Conservation (phyloP, 2,329 filamentous ascomycete species). For the Colletotrichum echinochloae region DNA sequence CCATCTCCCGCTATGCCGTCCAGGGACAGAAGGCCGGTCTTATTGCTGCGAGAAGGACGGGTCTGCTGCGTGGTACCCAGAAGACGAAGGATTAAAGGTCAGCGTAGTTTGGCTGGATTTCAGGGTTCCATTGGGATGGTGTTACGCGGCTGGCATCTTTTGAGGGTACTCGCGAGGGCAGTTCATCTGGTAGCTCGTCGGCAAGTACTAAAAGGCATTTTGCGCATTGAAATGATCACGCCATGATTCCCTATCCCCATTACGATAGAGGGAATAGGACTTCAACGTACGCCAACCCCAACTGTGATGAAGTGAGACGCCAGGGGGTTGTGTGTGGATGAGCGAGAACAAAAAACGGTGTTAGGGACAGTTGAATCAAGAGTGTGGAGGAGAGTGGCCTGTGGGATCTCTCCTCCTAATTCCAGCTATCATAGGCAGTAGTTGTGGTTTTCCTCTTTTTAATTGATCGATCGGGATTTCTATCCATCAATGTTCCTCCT, state of each 20-base stretch:
- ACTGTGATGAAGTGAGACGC: conserved; percentile 35
- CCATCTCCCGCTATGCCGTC: conserved; percentile 97
- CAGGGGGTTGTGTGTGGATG: conserved; percentile 29
- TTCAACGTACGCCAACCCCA: conserved; percentile 9
- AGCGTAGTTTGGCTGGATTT: conserved; percentile 58
- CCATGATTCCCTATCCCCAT: conserved; percentile 34
- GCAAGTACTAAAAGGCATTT: conserved; percentile 62
- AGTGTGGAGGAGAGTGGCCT: conserved; percentile 17
- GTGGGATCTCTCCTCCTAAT: conserved; percentile 6
- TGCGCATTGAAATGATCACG: conserved; percentile 56
- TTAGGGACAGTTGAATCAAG: conserved; percentile 20
- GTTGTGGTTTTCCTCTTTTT: conserved; percentile 20
- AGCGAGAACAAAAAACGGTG: conserved; percentile 25
- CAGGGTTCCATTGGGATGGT: conserved; percentile 72
- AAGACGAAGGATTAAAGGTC: conserved; percentile 92
- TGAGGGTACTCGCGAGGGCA: conserved; percentile 62
- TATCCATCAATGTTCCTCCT: background rate
- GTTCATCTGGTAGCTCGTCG: conserved; percentile 61
- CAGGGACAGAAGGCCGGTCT: conserved; percentile 99
- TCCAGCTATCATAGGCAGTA: conserved; percentile 26
- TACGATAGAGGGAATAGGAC: conserved; percentile 25
- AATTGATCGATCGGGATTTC: conserved; percentile 23
- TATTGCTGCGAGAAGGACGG: conserved; percentile 98
- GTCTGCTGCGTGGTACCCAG: conserved; percentile 99
- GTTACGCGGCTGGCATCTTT: conserved; percentile 75